Conservation (phyloP, 495 filamentous ascomycete genomes). For the Cenococcum geophilum region DNA sequence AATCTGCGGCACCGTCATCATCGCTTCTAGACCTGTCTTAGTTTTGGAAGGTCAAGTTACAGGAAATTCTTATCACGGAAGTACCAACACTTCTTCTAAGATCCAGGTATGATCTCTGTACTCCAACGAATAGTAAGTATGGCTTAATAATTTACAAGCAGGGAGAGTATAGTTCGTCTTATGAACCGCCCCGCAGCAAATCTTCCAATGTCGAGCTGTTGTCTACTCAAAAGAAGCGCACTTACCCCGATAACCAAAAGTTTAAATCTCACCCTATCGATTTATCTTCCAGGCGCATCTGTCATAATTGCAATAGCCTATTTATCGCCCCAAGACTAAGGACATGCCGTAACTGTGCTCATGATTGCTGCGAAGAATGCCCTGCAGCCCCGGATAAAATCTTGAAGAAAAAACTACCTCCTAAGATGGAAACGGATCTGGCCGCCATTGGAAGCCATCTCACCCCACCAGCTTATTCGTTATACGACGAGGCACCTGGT, state of each 20-base stretch:
- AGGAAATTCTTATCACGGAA: too few relatives aligned
- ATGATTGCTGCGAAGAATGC: constrained; percentile 15
- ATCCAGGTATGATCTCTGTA: too few relatives aligned
- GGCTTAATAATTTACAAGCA: too few relatives aligned
- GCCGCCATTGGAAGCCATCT: constrained; percentile 22
- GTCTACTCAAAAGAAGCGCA: not conserved
- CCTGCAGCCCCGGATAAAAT: not conserved
- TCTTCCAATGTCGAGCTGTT: not conserved
- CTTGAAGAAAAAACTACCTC: constrained; percentile 4
- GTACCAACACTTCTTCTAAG: too few relatives aligned
- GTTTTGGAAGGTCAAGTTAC: too few relatives aligned
- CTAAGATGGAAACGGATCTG: constrained; percentile 7
- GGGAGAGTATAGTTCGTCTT: too few relatives aligned
- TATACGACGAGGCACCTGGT: constrained; percentile 10
- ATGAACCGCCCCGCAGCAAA: too few relatives aligned
- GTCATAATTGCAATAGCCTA: constrained; percentile 13
- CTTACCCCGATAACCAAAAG: not conserved
- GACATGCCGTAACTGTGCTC: constrained; percentile 8
- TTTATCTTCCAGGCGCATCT: not conserved
- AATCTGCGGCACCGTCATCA: too few relatives aligned
- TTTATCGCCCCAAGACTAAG: constrained; percentile 7
- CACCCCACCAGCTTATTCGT: constrained; percentile 15
- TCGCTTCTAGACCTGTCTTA: too few relatives aligned
- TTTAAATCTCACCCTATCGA: not conserved
- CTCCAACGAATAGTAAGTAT: too few relatives aligned